phyloP scores from a whole-genome alignment of 164 flowering plant species.

The Umbellularia californica region DNA sequence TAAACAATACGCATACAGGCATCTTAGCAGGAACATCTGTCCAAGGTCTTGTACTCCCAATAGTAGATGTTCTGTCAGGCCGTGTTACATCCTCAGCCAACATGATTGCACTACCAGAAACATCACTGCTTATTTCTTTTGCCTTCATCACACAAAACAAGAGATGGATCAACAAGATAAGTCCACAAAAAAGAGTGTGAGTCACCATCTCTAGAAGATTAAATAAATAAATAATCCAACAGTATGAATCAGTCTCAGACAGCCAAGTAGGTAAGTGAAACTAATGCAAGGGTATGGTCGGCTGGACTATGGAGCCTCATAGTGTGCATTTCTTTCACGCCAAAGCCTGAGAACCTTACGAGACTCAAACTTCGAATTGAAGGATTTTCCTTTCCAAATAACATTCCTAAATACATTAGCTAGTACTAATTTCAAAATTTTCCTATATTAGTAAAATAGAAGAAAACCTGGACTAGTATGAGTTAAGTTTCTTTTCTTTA shows the following conservation, averaged over 20 bases:
- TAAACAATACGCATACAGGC: constrained; percentile 22
- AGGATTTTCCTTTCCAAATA: no score
- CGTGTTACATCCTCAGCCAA: constrained; percentile 36
- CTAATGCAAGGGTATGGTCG: no score
- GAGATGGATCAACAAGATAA: constrained; percentile 4
- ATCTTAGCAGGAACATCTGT: constrained; percentile 41
- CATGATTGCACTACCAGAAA: constrained; percentile 24
- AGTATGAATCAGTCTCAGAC: not conserved
- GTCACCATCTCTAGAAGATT: constrained; percentile 1
- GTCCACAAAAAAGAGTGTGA: not conserved
- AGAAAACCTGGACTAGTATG: no score
- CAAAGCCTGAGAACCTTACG: no score
- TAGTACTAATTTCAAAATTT: no score
- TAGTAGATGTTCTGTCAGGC: constrained; percentile 31
- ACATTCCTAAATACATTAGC: no score
- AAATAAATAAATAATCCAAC: not conserved
- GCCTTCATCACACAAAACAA: constrained; percentile 37
- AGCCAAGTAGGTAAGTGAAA: no score
- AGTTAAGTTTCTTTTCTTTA: no score
- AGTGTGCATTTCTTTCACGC: no score
- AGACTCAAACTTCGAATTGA: no score
- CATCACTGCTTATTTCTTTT: constrained; percentile 29
- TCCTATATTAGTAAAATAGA: no score
- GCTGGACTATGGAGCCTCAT: no score
- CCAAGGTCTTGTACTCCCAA: constrained; percentile 45